Evolutionary conservation across 495 filamentous ascomycete genomes (phyloP), one percentile per base, ranked within the genome.

Genomic region (Hypomontagnella monticulosa): DNA sequence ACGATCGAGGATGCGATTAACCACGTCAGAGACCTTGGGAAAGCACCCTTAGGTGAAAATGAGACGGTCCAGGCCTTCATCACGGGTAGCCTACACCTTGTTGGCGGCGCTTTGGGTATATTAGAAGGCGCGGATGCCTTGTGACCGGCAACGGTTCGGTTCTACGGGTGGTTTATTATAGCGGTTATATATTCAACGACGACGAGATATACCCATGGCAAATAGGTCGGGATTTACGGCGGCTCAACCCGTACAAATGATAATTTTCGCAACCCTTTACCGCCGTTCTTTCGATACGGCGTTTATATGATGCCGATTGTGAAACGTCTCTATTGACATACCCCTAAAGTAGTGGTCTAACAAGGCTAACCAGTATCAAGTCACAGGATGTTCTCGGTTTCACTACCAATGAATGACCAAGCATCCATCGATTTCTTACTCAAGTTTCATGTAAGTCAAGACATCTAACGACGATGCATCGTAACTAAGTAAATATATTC

Each of bases 1-100:
- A 96, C 88, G 2, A 92, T 98, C 40, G 93, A 98, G 69, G 93
- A 96, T 58, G 93, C 93, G 14, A 85, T 98, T 43, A 85, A 82
- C 23, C 83, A 80, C 67, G 88, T 89, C 2, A 81, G 89, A 36
- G 78, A 79, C 4, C 67, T 93, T 4, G 69, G 69, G 4, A 61
- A 69, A 55, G 66, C 61, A 2, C 50, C 48, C 1, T 14, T 69
- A 11, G 43, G 63, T 20, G 70, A 66, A 27, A 75, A 56, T 0
- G 66, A 74, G 47, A 74, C 73, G 27, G 67, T 81, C 5, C 76
- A 86, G 33, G 79, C 78, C 1, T 69, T 89, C 16, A 80, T 90
- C 27, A 89, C 87, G 11, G 87, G 87, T 6, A 89, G 87, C 63
- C 74, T 88, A 19, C 82, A 88, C 68, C 73, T 89, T 15, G 83